Base-by-base conservation (phyloP, 371 early-diverging fungal species). In the Mortierella sp. region DNA sequence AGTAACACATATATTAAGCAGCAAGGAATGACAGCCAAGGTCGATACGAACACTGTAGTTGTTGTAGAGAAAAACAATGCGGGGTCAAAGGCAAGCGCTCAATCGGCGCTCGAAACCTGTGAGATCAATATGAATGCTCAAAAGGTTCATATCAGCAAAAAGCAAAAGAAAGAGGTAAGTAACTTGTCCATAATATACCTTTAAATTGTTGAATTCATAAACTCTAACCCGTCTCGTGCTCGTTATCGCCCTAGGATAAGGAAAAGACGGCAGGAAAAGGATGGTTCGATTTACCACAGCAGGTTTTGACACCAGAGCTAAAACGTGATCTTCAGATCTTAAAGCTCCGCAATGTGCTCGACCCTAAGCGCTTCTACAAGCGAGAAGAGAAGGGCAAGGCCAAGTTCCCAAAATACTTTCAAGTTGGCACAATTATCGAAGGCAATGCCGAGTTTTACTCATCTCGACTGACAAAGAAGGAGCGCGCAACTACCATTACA, bases 251-350 rank as follows among this genome's bases (percentile, higher is more conserved):
- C 6, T 75, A 90, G 85, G 87, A 89, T 61, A 83, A 88, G 66
- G 90, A 89, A 69, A 85, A 89, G 80, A 92, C 92, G 0, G 75
- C 92, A 3, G 95, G 94, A 9, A 86, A 87, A 53, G 89, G 91
- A 57, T 98, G 99, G 99, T 98, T 97, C 79, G 94, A 95, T 75
- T 93, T 98, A 93, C 90, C 89, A n/a, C 89, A 92, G 29, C 87
- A 96, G 13, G 93, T 93, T 35, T 70, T 98, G 63, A 97, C 99
- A 28, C 91, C 90, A 0, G 96, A 95, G 69, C 51, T 97, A 59
- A 94, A 95, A 73, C 92, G 94, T 15, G 97, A 98, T 75, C 83
- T 98, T 59, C 93, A 93, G 55, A 86, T 97, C 15, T 71, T 98
- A 23, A 92, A 94, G 72, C 86, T 94, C 83, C 91, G 99, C 62